phyloP scores from a whole-genome alignment of 2,329 filamentous ascomycete genomes.

The Ilyonectria sp. region DNA sequence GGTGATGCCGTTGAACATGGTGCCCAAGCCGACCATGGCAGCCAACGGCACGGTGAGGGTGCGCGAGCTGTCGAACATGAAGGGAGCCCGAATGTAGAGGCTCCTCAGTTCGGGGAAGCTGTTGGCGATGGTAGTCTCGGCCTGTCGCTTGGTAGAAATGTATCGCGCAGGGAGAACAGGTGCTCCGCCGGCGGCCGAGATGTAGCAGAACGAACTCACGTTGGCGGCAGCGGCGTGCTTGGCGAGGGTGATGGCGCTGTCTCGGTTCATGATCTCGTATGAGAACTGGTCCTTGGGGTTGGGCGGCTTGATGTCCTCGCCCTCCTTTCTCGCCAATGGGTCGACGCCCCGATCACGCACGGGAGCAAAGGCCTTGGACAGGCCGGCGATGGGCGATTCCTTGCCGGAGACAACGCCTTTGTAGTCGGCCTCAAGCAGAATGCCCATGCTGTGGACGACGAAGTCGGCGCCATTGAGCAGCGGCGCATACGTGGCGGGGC shows the following conservation, averaged over 20 bases:
- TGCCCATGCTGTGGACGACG: conserved; percentile 96
- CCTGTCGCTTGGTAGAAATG: conserved; percentile 92
- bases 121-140: conserved; percentile 81
- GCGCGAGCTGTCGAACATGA: conserved; percentile 90
- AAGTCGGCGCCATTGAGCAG: conserved; percentile 84
- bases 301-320: conserved; percentile 74
- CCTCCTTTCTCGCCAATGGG: conserved; percentile 75
- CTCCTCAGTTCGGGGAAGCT: conserved; percentile 83
- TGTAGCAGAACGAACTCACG: conserved; percentile 83
- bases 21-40: conserved; percentile 80
- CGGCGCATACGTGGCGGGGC: conserved; percentile 83
- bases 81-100: conserved; percentile 87
- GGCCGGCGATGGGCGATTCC: conserved; percentile 84
- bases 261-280: conserved; percentile 98
- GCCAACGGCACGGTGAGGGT: conserved; percentile 89
- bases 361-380: conserved; percentile 83
- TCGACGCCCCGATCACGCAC: conserved; percentile 76
- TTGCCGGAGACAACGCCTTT: conserved; percentile 89
- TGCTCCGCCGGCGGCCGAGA: conserved; percentile 89
- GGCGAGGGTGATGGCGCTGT: conserved; percentile 87
- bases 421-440: conserved; percentile 97
- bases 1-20: conserved; percentile 82
- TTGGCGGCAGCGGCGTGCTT: conserved; percentile 78
- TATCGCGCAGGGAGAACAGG: conserved; percentile 89
- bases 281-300: conserved; percentile 85